Evolutionary conservation across 495 filamentous ascomycete genomes (phyloP).

Genomic region (Neurospora hispaniola): DNA sequence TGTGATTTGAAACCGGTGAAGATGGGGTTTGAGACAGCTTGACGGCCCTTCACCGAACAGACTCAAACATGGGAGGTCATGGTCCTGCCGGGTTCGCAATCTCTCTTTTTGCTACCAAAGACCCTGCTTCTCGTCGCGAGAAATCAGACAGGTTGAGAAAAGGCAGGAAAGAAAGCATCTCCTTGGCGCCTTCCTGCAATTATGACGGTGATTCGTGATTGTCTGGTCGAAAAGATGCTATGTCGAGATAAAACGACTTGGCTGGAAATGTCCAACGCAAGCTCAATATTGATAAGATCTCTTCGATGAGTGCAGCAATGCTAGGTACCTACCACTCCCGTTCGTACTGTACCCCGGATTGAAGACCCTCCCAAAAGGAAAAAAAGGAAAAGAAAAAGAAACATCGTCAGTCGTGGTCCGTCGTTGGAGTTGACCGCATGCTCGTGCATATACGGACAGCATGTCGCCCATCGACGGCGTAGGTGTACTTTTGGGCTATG

Average conservation of each 20-base stretch:
- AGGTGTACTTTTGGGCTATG: neutral
- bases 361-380: no score
- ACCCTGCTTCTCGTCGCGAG: neutral
- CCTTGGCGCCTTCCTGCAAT: neutral
- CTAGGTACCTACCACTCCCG: neutral
- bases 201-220: neutral
- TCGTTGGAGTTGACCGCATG: neutral
- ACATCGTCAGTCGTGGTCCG: neutral
- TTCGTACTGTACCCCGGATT: neutral
- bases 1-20: neutral
- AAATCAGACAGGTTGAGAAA: neutral
- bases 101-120: neutral
- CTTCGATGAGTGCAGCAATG: neutral
- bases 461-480: neutral
- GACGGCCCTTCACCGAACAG: neutral
- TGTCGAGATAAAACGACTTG: neutral
- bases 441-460: neutral
- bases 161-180: neutral
- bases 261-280: neutral
- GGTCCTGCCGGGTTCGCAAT: neutral
- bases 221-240: neutral
- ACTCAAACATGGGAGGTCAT: neutral
- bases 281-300: neutral
- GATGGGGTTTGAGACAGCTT: neutral
- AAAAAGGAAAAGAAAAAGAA: no score